Base-by-base conservation (phyloP, 225 moss, liverwort and hornwort species). In the Ulota crispa region DNA sequence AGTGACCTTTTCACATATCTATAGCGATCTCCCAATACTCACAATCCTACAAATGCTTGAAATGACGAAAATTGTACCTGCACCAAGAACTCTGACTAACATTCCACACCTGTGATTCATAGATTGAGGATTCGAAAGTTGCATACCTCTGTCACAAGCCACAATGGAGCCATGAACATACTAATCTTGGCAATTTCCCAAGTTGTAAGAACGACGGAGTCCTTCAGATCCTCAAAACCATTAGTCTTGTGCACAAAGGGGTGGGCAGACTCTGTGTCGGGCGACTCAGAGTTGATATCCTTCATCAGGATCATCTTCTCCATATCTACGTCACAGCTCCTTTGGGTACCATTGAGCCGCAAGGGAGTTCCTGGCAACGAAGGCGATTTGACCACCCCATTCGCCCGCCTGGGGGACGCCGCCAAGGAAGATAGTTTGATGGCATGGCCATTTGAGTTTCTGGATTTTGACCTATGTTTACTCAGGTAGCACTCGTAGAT, bases 141-240 rank as follows among this genome's bases (percentile, higher is more conserved):
- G 31, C 83, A 27, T 85, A 97, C 97, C 95, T 98, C 97, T 12
- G 97, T 95, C 55, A 95, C 50, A 45, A 98, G 87, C 97, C 95
- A 98, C 45, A 98, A 68, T 61, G 97, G 97, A 68, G 95, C 94
- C 88, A 98, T 89, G 37, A 89, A 73, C 84, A 94, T 80, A 54
- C 95, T 86, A 65, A 87, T 93, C 84, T 86, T 92, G 11, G 87
- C 92, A 30, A 98, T 89, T 69, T 98, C 95, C 95, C 94, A 92
- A 11, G 90, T 81, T 19, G 89, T 82, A 70, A 92, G 65, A 60
- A 76, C 80, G 23, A 84, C 43, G 3, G 72, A 36, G 23, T 84
- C 84, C 80, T 86, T 91, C 41, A 87, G 37, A 30, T 78, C 31
- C 59, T 80, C 82, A 8, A 71, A 42, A 61, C 67, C 90, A 79